phyloP scores from a whole-genome alignment of 345 rosid genomes.

The Erysimum cheiranthoides region DNA sequence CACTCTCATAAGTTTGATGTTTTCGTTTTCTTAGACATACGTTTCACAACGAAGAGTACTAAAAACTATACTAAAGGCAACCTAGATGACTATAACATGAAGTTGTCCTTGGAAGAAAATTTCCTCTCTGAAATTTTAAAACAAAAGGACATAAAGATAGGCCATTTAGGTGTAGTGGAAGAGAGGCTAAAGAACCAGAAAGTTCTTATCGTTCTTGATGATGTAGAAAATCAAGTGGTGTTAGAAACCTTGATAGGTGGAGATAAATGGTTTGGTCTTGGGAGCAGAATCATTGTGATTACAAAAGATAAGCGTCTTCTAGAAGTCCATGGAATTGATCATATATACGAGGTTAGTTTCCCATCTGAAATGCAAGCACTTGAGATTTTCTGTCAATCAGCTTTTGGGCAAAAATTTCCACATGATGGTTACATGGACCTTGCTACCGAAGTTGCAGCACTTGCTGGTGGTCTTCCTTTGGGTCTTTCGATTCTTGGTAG shows the following conservation, averaged over 20 bases:
- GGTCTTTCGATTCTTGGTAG: no score
- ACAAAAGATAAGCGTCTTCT: neutral
- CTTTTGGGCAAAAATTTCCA: neutral
- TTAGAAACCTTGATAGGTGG: neutral
- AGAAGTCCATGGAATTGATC: neutral
- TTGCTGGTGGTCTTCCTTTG: neutral
- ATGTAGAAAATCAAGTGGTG: neutral
- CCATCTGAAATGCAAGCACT: neutral
- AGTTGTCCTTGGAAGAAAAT: neutral
- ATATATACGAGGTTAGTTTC: neutral
- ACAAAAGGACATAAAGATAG: neutral
- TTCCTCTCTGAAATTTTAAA: neutral
- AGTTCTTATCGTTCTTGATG: neutral
- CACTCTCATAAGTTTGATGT: no score
- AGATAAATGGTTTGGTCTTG: conserved; percentile 4
- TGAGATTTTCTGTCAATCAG: neutral
- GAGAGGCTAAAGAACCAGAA: neutral
- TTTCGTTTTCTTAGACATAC: no score
- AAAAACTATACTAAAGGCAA: neutral
- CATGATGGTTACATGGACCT: neutral
- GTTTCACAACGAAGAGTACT: no score
- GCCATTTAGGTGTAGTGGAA: neutral
- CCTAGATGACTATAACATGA: neutral
- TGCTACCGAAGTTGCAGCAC: neutral
- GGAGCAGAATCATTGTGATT: conserved; percentile 8